These are phyloP conservation scores for Gracilaria vermiculophylla DNA, from an alignment of 23 red algal species.

Conservation along the genomic window DNA sequence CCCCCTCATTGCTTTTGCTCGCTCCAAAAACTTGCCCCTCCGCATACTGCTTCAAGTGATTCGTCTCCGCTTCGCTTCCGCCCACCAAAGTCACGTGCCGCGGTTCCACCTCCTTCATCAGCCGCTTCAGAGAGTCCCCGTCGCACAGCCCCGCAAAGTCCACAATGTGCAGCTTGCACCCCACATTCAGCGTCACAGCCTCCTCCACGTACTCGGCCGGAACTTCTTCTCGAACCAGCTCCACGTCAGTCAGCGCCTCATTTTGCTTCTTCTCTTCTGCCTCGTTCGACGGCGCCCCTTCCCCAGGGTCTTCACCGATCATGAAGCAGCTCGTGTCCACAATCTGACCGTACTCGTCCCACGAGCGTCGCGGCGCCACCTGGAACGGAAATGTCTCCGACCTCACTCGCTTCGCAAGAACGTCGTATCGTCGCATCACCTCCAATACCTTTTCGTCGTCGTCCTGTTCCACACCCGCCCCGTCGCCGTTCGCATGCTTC, in stretches of 20 bases:
- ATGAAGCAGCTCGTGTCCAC: conserved; percentile 80
- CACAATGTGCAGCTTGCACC: conserved; percentile 48
- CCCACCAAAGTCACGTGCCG: conserved; percentile 81
- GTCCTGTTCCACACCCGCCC: not conserved
- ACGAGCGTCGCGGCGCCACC: conserved; percentile 9
- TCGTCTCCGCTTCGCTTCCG: conserved; percentile 79
- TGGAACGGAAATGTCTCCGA: conserved; percentile 43
- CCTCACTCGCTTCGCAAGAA: not conserved
- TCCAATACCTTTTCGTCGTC: conserved; percentile 10
- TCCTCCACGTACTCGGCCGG: conserved; percentile 83
- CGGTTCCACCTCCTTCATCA: conserved; percentile 87
- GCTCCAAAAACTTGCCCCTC: not conserved
- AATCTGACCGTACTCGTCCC: conserved; percentile 95
- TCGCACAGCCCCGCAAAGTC: conserved; percentile 78
- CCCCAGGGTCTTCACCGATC: conserved; percentile 97
- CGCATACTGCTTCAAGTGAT: conserved; percentile 31
- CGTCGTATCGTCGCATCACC: not conserved
- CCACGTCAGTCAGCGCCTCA: not conserved
- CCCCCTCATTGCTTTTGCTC: not conserved
- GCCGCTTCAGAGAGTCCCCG: conserved; percentile 77
- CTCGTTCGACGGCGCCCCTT: conserved; percentile 35
- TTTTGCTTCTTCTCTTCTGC: conserved; percentile 13
- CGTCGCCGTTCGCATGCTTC: not conserved
- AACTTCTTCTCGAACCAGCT: conserved; percentile 45
- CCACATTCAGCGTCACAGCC: conserved; percentile 46